These are phyloP conservation scores for Fusarium sp. DNA, from an alignment of 2,329 filamentous ascomycete species.

Conservation along the genomic window DNA sequence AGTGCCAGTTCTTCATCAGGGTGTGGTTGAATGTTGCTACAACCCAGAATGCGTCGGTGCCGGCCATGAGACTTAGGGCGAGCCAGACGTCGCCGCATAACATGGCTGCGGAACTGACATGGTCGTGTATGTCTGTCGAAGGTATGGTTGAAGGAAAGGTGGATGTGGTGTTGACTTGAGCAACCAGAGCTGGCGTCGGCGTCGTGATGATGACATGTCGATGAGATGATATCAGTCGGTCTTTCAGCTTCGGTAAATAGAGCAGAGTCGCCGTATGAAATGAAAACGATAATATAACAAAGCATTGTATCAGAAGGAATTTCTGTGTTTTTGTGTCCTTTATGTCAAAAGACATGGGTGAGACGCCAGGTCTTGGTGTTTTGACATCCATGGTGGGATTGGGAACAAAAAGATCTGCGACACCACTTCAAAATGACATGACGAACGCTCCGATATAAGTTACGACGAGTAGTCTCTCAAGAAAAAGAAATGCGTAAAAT, in stretches of 20 bases:
- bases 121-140: rapidly evolving
- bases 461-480: too few relatives aligned
- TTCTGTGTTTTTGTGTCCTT: background rate
- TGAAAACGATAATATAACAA: rapidly evolving
- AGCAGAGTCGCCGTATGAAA: background rate
- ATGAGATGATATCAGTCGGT: rapidly evolving
- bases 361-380: background rate
- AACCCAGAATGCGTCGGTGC: background rate
- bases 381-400: background rate
- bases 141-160: rapidly evolving
- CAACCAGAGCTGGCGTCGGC: background rate
- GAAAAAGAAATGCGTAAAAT: background rate
- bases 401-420: background rate
- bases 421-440: background rate
- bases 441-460: background rate
- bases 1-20: background rate
- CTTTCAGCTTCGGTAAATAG: rapidly evolving
- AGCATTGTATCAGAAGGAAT: background rate
- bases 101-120: rapidly evolving
- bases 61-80: background rate
- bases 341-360: background rate
- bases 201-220: rapidly evolving
- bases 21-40: background rate
- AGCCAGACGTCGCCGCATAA: background rate
- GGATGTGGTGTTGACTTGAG: background rate